Conservation (phyloP, 257 asterid genomes). For the Solanum arcanum region DNA sequence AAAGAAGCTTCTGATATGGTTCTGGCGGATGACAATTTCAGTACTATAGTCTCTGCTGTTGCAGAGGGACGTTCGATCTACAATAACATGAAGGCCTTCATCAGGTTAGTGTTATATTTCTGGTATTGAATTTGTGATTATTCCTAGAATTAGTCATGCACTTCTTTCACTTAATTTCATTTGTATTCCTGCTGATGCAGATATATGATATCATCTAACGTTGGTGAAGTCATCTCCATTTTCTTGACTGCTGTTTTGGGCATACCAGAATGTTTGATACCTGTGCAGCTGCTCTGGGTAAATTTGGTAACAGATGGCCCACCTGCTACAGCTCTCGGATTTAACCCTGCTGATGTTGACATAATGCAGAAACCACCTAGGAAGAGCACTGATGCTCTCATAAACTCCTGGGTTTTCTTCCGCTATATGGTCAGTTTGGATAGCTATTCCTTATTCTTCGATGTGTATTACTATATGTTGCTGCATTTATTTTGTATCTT, state of each 20-base stretch:
- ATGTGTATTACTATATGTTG: not conserved
- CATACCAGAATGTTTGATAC: constrained; percentile 82
- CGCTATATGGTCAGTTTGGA: constrained; percentile 59
- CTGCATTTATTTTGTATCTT: not conserved
- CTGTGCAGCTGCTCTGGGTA: constrained; percentile 91
- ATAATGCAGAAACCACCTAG: constrained; percentile 86
- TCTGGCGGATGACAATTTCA: constrained; percentile 89
- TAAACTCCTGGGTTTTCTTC: constrained; percentile 68
- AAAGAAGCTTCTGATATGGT: constrained; percentile 89
- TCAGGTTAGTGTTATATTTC: constrained; percentile 32
- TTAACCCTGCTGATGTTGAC: constrained; percentile 82
- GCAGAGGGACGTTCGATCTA: constrained; percentile 88
- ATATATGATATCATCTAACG: constrained; percentile 87
- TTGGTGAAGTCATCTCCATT: constrained; percentile 84
- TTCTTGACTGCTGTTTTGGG: constrained; percentile 83
- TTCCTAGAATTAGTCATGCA: not conserved
- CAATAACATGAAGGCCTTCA: constrained; percentile 91
- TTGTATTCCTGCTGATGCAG: constrained; percentile 19
- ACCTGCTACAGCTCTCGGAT: constrained; percentile 91
- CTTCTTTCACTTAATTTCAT: not conserved
- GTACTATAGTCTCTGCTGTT: constrained; percentile 79
- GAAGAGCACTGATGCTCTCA: constrained; percentile 63
- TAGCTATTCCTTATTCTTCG: not conserved
- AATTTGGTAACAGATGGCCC: constrained; percentile 96
- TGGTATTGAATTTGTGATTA: not conserved